A percentile compares a stretch with the other conserved stretches of the same genome.
Evolutionary conservation across 2,329 filamentous ascomycete genomes (phyloP).

Genomic region (Colletotrichum magnum): DNA sequence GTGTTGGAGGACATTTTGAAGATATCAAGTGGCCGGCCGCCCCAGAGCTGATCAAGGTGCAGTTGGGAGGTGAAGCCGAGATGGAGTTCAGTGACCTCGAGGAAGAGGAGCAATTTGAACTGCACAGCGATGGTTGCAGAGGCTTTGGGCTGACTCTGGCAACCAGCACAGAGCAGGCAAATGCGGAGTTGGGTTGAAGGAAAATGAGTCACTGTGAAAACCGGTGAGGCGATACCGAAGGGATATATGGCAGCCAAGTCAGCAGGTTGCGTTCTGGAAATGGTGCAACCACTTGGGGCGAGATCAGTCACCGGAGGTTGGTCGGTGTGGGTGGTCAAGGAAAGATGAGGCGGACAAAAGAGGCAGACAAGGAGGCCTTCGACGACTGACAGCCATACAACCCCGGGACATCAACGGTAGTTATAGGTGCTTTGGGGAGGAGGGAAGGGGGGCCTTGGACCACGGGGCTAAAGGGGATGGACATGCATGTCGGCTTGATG

Average conservation of each 20-base stretch:
- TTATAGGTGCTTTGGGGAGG: slow-evolving; percentile 39
- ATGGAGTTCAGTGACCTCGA: slow-evolving; percentile 33
- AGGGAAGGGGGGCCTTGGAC: slow-evolving; percentile 13
- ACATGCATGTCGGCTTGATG: slow-evolving; percentile 40
- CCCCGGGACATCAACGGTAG: slow-evolving; percentile 37
- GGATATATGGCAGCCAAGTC: slow-evolving; percentile 54
- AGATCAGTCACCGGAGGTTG: slow-evolving; percentile 28
- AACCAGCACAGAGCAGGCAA: slow-evolving; percentile 34
- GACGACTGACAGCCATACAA: slow-evolving; percentile 28
- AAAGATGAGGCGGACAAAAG: slow-evolving; percentile 46
- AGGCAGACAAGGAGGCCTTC: slow-evolving; percentile 41
- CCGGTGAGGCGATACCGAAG: slow-evolving; percentile 55
- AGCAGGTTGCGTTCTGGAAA: slow-evolving; percentile 36
- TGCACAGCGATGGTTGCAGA: slow-evolving; percentile 40
- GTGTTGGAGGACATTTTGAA: slow-evolving; percentile 66
- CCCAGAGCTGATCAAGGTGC: slow-evolving; percentile 20
- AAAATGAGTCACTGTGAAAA: slow-evolving; percentile 61
- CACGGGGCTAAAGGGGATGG: slow-evolving; percentile 36
- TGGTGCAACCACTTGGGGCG: slow-evolving; percentile 41
- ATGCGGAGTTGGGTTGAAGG: slow-evolving; percentile 47
- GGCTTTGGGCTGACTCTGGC: slow-evolving; percentile 31
- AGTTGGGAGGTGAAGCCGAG: slow-evolving; percentile 17
- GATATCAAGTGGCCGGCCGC: slow-evolving; percentile 14
- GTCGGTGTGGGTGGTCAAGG: slow-evolving; percentile 47
- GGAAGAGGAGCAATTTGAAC: slow-evolving; percentile 46